Evolutionary conservation across 2,329 filamentous ascomycete species (phyloP).

Genomic region (Fusarium papillatum): DNA sequence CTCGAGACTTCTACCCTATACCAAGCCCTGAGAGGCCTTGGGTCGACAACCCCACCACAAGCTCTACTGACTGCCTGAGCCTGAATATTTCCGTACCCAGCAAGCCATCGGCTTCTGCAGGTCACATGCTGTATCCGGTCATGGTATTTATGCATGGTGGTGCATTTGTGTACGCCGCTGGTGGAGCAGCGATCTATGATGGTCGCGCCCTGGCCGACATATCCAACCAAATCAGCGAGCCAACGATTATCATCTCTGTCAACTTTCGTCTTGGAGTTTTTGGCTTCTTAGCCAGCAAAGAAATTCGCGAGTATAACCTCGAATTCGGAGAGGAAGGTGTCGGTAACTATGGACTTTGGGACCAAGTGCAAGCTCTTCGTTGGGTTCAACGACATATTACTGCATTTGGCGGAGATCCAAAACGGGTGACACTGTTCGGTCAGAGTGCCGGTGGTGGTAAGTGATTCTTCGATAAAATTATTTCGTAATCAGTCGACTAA

Average conservation of each 20-base stretch:
- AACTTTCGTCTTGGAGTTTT: conserved; percentile 25
- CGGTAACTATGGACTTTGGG: conserved; percentile 22
- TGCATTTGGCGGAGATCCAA: conserved; percentile 17
- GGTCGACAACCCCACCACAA: conserved; percentile 1
- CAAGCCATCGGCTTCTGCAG: background rate
- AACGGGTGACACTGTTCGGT: background rate
- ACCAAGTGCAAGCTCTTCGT: conserved; percentile 22
- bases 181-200: conserved; percentile 17
- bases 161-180: conserved; percentile 19
- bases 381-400: conserved; percentile 15
- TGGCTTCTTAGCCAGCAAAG: conserved; percentile 20
- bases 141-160: conserved; percentile 31
- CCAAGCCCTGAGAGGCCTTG: conserved; percentile 13
- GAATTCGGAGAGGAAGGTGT: conserved; percentile 6
- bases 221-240: background rate
- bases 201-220: conserved; percentile 10
- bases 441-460: background rate
- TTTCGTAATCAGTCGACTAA: background rate
- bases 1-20: conserved; percentile 23
- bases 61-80: background rate
- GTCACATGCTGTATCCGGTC: background rate
- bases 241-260: conserved; percentile 11
- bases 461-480: background rate
- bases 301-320: conserved; percentile 16
- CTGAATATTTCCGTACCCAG: background rate